Evolutionary conservation across 768 basidiomycete genomes (phyloP).

Genomic region (Piloderma croceum): DNA sequence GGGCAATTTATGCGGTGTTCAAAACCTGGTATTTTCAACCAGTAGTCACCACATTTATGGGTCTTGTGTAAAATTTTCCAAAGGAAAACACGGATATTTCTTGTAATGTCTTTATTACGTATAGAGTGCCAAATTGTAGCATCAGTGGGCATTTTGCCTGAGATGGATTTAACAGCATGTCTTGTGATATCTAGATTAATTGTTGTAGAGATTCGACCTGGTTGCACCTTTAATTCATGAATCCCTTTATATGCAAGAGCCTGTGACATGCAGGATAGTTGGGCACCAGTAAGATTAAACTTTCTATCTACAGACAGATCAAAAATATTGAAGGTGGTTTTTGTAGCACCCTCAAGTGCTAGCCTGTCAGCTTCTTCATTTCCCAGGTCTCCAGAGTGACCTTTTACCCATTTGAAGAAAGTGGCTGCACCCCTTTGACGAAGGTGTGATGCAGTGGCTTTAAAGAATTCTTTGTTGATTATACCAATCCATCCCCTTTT

Average conservation of each 20-base stretch:
- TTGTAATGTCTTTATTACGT: neutral
- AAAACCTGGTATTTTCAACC: conserved; percentile 14
- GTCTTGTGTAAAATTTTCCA: conserved; percentile 21
- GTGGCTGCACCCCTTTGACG: conserved; percentile 12
- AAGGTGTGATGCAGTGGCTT: conserved; percentile 5
- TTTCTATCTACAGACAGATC: conserved; percentile 1
- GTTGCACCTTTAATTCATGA: neutral
- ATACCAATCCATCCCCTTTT: conserved; percentile 20
- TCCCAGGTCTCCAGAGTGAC: conserved; percentile 13
- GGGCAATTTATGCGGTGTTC: conserved; percentile 11
- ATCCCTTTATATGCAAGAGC: conserved; percentile 13
- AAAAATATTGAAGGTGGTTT: neutral
- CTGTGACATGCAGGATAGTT: conserved; percentile 15
- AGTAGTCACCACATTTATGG: conserved; percentile 22
- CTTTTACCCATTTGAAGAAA: conserved; percentile 23
- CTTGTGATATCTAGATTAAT: neutral
- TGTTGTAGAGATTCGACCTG: neutral
- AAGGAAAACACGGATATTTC: conserved; percentile 7
- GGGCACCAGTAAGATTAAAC: conserved; percentile 6
- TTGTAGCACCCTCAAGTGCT: conserved; percentile 13
- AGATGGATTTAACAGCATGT: neutral
- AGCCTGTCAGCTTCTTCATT: conserved; percentile 21
- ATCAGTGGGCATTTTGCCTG: neutral
- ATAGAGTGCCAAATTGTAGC: neutral
- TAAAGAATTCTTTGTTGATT: conserved; percentile 12